A percentile compares a stretch with the other conserved stretches of the same genome.
Evolutionary conservation across 2,329 filamentous ascomycete species (phyloP).

Genomic region (Gyromitra esculenta): DNA sequence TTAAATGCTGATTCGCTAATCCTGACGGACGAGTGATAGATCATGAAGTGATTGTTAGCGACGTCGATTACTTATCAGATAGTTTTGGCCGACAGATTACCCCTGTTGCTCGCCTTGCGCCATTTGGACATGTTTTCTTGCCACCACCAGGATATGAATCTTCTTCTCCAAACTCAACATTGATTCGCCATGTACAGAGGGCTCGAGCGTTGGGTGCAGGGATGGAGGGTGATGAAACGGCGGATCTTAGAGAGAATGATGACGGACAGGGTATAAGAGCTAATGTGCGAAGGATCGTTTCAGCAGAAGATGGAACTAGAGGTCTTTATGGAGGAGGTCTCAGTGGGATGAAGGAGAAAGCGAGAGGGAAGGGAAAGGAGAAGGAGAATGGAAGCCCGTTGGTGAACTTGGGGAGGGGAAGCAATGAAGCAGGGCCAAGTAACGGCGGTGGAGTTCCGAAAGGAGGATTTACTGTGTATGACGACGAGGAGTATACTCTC

Average conservation of each 20-base stretch:
- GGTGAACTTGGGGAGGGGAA: not conserved
- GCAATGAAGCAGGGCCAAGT: conserved; percentile 15
- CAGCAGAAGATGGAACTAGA: conserved; percentile 1
- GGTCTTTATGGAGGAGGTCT: not conserved
- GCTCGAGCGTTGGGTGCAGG: conserved; percentile 31
- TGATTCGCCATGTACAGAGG: conserved; percentile 20
- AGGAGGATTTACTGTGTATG: conserved; percentile 25
- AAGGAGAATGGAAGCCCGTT: not conserved
- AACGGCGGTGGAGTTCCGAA: not conserved
- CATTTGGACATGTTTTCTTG: conserved; percentile 54
- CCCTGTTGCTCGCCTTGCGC: conserved; percentile 54
- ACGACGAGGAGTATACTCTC: conserved; percentile 18
- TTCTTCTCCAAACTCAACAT: conserved; percentile 15
- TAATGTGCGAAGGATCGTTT: conserved; percentile 29
- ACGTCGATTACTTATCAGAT: conserved; percentile 54
- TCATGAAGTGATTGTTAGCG: conserved; percentile 45
- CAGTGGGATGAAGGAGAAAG: conserved; percentile 23
- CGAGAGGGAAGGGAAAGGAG: conserved; percentile 8
- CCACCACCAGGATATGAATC: conserved; percentile 54
- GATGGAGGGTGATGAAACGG: conserved; percentile 42
- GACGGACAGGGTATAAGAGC: not conserved
- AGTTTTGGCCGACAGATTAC: conserved; percentile 54
- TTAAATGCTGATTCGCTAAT: not conserved
- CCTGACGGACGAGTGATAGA: conserved; percentile 35
- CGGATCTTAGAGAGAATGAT: conserved; percentile 22